Evolutionary conservation across 2,329 filamentous ascomycete species (phyloP), one percentile per base, ranked within the genome.

Genomic region (Talaromyces amestolkiae): DNA sequence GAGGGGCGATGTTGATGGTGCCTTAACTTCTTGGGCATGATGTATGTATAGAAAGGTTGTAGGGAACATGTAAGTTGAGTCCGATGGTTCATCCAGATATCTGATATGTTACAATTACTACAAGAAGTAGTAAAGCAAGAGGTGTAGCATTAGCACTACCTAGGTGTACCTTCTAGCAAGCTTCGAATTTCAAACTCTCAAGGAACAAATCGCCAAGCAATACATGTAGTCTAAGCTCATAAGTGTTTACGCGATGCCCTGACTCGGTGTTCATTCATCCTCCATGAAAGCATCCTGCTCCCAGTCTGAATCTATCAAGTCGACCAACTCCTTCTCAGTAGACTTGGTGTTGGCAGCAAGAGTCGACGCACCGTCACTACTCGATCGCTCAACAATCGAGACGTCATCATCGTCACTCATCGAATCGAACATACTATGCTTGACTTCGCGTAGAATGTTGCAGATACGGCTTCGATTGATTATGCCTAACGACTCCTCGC

Each of bases 391-490:
- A 37, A 37, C 33, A 19, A 22, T 13, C 7, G 33, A 37, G n/a
- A 56, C 17, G 10, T 56, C 53, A 9, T 56, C 53, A 56, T 37
- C 31, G 7, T 22, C 33, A n/a, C 49, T 53, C 53, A 22, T 37
- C 33, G 11, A 8, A 6, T 6, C 11, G 19, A 22, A 17, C 54
- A 64, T 51, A 3, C 27, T 39, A 17, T 49, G 24, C 33, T 31
- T 58, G 15, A 60, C 35, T 24, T 64, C 54, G 11, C 45, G 43
- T 45, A 64, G 49, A 35, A 60, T 53, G 19, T 60, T 60, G 45
- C 54, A 64, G 45, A 64, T 64, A 33, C 63, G 54, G 22, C 49
- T 47, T 5, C 63, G 63, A 17, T 64, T 64, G 7, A 64, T 53
- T n/a, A 64, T 37, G 4, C 63, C 63, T 22, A 64, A 47, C 6